Evolutionary conservation across 83 land plant species (phyloP), one percentile per base, ranked within the genome.

Genomic region (Thuja plicata): DNA sequence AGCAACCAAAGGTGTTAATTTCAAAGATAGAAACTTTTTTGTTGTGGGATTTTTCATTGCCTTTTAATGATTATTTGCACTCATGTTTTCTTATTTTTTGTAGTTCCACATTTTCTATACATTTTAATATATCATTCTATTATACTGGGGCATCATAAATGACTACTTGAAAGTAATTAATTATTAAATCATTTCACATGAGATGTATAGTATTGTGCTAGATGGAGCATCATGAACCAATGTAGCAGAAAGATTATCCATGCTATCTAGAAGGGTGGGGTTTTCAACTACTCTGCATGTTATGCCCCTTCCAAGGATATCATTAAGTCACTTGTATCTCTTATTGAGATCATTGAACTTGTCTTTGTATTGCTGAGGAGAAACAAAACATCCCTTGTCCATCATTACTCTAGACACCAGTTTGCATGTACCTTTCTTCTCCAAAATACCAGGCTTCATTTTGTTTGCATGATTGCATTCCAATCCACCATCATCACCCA

Each of bases 341-440:
- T 93, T 93, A 88, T 93, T 93, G 30, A 93, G 88, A 86, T 93
- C 94, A 70, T 93, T 93, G 92, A 93, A 93, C 88, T 93, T 93
- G 73, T 93, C 94, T 88, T 93, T 93, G 84, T 93, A 93, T 74
- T 93, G 94, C 89, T 93, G 94, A n/a, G 94, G 94, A 32, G 94
- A 93, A 52, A 93, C 93, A 87, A 30, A 89, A 87, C 87, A 93
- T 16, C 94, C 94, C 55, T 70, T 90, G 87, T 90, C 93, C 89
- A 89, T 89, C 94, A 93, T 93, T 80, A 88, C 90, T 87, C 48
- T 62, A 40, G 94, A 93, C 84, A 93, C 94, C 73, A 92, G 89
- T 85, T 92, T 93, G 93, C 94, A 93, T 91, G 92, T 93, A 52
- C 94, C 94, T 86, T 93, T 93, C 88, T 93, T 93, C 93, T 91